phyloP scores from a whole-genome alignment of 306 rosid species.

The Cucumis melo region DNA sequence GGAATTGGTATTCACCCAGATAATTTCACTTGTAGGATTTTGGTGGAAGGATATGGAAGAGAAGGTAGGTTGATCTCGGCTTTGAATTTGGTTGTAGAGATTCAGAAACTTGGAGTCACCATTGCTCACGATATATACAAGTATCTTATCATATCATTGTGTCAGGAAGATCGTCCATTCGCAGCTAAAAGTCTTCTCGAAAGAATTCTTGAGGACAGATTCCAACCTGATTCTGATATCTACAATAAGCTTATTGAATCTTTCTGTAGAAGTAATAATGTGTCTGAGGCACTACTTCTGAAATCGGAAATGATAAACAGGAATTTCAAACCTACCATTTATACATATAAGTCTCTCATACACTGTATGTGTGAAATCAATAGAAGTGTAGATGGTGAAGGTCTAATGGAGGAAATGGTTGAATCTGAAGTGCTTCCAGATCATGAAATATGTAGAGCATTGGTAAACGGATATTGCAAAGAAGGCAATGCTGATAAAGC shows the following conservation, averaged over 20 bases:
- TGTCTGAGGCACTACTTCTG: slow-evolving; percentile 36
- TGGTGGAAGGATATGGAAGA: slow-evolving; percentile 55
- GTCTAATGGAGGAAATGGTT: slow-evolving; percentile 51
- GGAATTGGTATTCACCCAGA: slow-evolving; percentile 45
- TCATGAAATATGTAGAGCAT: slow-evolving; percentile 32
- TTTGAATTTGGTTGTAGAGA: slow-evolving; percentile 61
- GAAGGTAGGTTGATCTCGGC: slow-evolving; percentile 55
- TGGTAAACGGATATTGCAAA: slow-evolving; percentile 49
- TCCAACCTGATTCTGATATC: slow-evolving; percentile 28
- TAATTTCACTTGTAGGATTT: slow-evolving; percentile 40
- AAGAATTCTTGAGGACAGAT: slow-evolving; percentile 36
- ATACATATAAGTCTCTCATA: slow-evolving; percentile 41
- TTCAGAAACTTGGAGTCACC: slow-evolving; percentile 34
- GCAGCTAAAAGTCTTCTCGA: slow-evolving; percentile 65
- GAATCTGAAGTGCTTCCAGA: slow-evolving; percentile 39
- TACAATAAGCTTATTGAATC: slow-evolving; percentile 39
- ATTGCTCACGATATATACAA: slow-evolving; percentile 35
- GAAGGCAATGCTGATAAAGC: slow-evolving; percentile 44
- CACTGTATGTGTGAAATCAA: slow-evolving; percentile 30
- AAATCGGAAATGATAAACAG: slow-evolving; percentile 36
- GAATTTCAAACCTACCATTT: slow-evolving; percentile 24
- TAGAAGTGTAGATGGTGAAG: slow-evolving; percentile 44
- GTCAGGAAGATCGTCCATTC: slow-evolving; percentile 58
- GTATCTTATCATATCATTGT: slow-evolving; percentile 44
- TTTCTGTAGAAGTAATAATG: slow-evolving; percentile 34